Evolutionary conservation across 495 filamentous ascomycete genomes (phyloP).

Genomic region (Penicillium arizonense): DNA sequence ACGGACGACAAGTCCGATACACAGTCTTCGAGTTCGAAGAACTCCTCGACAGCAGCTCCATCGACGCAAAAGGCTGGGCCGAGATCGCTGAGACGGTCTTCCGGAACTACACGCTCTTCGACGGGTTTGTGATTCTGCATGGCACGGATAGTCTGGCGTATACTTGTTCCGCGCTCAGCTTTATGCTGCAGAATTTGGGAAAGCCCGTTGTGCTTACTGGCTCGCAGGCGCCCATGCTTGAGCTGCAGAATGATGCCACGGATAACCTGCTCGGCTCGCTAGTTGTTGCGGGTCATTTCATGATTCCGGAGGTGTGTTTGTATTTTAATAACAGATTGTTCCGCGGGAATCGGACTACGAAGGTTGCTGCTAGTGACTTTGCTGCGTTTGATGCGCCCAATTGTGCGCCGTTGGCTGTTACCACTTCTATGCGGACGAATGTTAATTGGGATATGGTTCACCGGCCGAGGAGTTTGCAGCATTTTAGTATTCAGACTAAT

Average conservation of each 20-base stretch:
- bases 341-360: conserved; percentile 86
- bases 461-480: conserved; percentile 67
- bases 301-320: conserved; percentile 92
- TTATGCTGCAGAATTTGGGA: conserved; percentile 90
- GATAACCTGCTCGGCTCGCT: conserved; percentile 91
- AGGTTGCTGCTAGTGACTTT: conserved; percentile 84
- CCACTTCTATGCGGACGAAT: conserved; percentile 76
- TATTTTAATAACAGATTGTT: conserved; percentile 96
- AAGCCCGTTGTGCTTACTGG: conserved; percentile 92
- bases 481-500: conserved; percentile 74
- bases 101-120: conserved; percentile 85
- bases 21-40: conserved; percentile 82
- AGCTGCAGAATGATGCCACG: conserved; percentile 91
- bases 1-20: conserved; percentile 81
- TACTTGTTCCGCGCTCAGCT: conserved; percentile 87
- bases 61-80: conserved; percentile 86
- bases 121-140: conserved; percentile 95
- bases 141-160: conserved; percentile 94
- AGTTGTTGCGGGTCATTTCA: conserved; percentile 93
- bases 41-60: conserved; percentile 88
- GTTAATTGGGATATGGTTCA: conserved; percentile 82
- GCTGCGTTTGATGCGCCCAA: conserved; percentile 88
- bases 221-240: conserved; percentile 88
- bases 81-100: conserved; percentile 71
- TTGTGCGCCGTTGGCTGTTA: conserved; percentile 71